Percentiles rank a stretch among this genome's conserved stretches.
Evolutionary conservation across 805 yeast genomes (phyloP).

Genomic region (Kodamaea neixiangensis): DNA sequence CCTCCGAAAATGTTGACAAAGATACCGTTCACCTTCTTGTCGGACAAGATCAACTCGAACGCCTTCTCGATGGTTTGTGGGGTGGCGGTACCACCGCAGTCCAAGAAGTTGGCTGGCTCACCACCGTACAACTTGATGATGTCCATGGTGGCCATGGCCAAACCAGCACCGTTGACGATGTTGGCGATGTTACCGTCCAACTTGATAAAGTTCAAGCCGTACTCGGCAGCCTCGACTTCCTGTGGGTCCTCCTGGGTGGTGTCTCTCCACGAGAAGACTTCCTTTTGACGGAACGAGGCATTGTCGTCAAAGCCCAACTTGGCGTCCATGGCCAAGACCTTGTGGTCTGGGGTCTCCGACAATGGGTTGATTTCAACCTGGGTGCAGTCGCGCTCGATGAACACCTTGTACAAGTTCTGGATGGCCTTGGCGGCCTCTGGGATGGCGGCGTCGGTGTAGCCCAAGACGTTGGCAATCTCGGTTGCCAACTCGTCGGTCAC

Average conservation of each 20-base stretch:
- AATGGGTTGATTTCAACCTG: constrained; percentile 99
- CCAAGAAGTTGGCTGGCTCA: constrained; percentile 97
- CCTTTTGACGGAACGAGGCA: constrained; percentile 92
- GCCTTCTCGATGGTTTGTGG: constrained; percentile 98
- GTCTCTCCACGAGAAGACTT: constrained; percentile 96
- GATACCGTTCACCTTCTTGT: constrained; percentile 87
- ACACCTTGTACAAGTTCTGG: constrained; percentile 84
- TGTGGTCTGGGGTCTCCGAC: constrained; percentile 86
- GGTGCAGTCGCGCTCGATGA: constrained; percentile 90
- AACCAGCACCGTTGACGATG: constrained; percentile 99
- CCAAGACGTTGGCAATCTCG: constrained; percentile 76
- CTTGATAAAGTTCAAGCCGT: constrained; percentile 93
- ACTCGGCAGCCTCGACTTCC: constrained; percentile 89
- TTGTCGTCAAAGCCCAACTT: constrained; percentile 97
- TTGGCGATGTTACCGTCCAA: constrained; percentile 98
- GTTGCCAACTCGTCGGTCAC: constrained; percentile 75
- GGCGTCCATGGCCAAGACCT: constrained; percentile 98
- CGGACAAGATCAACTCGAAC: constrained; percentile 87
- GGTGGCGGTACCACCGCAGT: constrained; percentile 99
- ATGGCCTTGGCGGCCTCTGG: constrained; percentile 87
- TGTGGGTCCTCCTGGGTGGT: constrained; percentile 96
- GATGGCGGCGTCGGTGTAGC: constrained; percentile 75
- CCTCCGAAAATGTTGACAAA: constrained; percentile 99
- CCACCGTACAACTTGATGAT: constrained; percentile 98
- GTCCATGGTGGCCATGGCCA: constrained; percentile 99